Evolutionary conservation across 1,284 basidiomycete genomes (phyloP).

Genomic region (Malassezia yamatoensis): DNA sequence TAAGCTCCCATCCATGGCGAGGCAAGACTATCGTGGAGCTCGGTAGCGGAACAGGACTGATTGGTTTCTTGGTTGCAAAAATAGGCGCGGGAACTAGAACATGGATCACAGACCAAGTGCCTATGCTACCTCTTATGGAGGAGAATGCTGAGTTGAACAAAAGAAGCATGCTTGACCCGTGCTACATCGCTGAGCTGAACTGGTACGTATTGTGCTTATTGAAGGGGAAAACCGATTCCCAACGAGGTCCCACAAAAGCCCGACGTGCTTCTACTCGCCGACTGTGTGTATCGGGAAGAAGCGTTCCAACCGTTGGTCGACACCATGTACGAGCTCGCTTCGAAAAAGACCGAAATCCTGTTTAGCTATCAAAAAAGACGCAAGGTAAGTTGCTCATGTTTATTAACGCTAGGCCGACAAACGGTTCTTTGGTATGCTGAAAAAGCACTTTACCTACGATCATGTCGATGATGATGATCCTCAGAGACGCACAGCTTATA

Average conservation of each 20-base stretch:
- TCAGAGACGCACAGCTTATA: conserved; percentile 22
- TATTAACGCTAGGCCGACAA: conserved; percentile 63
- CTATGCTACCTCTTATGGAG: conserved; percentile 37
- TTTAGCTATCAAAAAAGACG: conserved; percentile 90
- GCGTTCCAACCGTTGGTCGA: conserved; percentile 76
- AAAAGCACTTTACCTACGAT: conserved; percentile 68
- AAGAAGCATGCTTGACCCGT: conserved; percentile 6
- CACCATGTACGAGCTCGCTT: conserved; percentile 62
- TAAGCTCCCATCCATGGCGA: conserved; percentile 21
- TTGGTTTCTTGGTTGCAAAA: conserved; percentile 68
- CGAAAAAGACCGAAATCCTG: conserved; percentile 52
- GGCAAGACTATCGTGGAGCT: conserved; percentile 60
- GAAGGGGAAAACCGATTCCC: conserved; percentile 46
- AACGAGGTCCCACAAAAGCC: conserved; percentile 49
- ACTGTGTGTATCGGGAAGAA: conserved; percentile 83
- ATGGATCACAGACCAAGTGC: conserved; percentile 78
- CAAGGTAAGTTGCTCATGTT: conserved; percentile 55
- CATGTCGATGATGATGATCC: conserved; percentile 53
- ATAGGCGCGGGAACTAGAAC: conserved; percentile 54
- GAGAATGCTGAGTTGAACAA: conserved; percentile 30
- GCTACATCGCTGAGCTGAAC: conserved; percentile 23
- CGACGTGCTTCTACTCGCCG: conserved; percentile 54
- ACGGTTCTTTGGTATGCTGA: conserved; percentile 72
- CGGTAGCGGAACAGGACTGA: conserved; percentile 74
- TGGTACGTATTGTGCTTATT: conserved; percentile 15